Conservation (phyloP, 2,329 filamentous ascomycete species). For the Aspergillus sp. region DNA sequence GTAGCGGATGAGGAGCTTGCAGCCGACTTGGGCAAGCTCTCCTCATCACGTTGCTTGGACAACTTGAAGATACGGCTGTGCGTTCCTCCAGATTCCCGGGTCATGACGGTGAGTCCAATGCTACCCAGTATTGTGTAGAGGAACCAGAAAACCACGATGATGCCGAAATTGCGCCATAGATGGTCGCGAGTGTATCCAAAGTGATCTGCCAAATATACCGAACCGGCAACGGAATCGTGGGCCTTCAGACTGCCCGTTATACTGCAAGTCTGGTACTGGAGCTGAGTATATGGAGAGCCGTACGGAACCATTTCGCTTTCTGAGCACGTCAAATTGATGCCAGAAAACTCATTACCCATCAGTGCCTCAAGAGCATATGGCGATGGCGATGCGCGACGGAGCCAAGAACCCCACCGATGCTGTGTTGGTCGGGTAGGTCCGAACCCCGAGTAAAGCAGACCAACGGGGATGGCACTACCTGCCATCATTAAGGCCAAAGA, state of each 20-base stretch:
- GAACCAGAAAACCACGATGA: not conserved
- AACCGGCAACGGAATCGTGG: not conserved
- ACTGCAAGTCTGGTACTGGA: not conserved
- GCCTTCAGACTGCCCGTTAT: not conserved
- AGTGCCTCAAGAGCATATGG: not conserved
- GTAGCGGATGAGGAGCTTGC: too few relatives aligned
- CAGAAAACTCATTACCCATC: not conserved
- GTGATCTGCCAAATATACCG: not conserved
- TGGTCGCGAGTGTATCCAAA: not conserved
- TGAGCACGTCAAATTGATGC: not conserved
- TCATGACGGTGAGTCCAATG: too few relatives aligned
- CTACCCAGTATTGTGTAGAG: not conserved
- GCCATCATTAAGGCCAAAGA: not conserved
- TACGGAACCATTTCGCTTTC: not conserved
- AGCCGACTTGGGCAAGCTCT: too few relatives aligned
- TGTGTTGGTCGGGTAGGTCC: not conserved
- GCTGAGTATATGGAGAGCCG: not conserved
- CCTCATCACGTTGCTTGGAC: too few relatives aligned
- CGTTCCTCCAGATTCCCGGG: too few relatives aligned
- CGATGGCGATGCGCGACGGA: not conserved
- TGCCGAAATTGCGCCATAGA: not conserved
- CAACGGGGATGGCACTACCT: not conserved
- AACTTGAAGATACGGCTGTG: too few relatives aligned
- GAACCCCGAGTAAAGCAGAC: not conserved
- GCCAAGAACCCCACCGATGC: not conserved